Evolutionary conservation across 192 early-diverging fungal genomes (phyloP), one percentile per base, ranked within the genome.

Genomic region (Powellomyces hirtus): DNA sequence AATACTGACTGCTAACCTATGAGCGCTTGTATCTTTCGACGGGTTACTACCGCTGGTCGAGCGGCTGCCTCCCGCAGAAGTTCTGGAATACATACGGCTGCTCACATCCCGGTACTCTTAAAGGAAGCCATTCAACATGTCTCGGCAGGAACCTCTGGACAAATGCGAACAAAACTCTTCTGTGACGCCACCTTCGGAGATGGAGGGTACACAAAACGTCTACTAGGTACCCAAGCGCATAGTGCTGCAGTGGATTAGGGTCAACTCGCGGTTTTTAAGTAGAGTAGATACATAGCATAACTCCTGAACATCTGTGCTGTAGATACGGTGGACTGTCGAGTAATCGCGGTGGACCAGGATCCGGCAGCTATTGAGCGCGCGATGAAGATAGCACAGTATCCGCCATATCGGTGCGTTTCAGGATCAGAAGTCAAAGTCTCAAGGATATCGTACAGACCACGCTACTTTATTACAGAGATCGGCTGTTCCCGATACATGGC

Each of bases 171-270:
- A 36, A 61, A 49, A 24, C 46, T 81, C 20, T 89, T 87, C 34
- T 75, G 84, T 44, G 91, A 92, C 66, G 83, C 83, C 14, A 92
- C 89, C 3, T 92, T 90, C 79, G 91, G 89, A 20, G 79, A 84
- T 30, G 68, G 90, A 44, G 89, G 89, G 16, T 89, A 92, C 68
- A 89, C 89, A 13, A 71, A 78, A 37, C 79, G 78, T 1, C 66
- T 92, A 24, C 78, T 92, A 0, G 89, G 86, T 84, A 64, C 58
- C 30, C 59, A 31, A 30, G 61, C 57, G 36, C 20, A 33, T 3
- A 42, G 40, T 42, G 40, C 40, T 42, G 11, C n/a, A 10, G 40
- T 42, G 10, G 40, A 42, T n/a, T 10, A 10, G n/a, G 40, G n/a
- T 42, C 40, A 10, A n/a, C 40, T 42, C 11, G 40, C n/a, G n/a